phyloP scores from a whole-genome alignment of 2,329 filamentous ascomycete genomes.

The Penicillium verrucosum region DNA sequence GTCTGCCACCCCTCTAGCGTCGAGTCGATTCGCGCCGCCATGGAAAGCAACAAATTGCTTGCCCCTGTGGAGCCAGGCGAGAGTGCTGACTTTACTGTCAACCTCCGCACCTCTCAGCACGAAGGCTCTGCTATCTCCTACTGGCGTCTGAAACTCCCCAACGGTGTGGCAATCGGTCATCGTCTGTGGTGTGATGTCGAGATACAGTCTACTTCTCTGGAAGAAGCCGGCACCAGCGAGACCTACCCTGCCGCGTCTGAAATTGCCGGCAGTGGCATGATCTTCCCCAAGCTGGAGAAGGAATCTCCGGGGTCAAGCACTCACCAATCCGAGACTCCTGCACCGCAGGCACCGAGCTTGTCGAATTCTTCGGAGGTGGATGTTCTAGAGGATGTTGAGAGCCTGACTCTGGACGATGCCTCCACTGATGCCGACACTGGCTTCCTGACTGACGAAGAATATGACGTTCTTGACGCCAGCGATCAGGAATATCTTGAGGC shows the following conservation, averaged over 20 bases:
- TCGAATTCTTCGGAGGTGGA: conserved; percentile 50
- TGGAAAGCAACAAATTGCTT: conserved; percentile 75
- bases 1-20: conserved; percentile 74
- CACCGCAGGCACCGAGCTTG: conserved; percentile 35
- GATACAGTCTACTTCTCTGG: conserved; percentile 47
- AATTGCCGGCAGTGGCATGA: conserved; percentile 67
- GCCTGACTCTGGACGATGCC: conserved; percentile 51
- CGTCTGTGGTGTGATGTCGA: conserved; percentile 92
- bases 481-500: conserved; percentile 74
- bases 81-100: conserved; percentile 75
- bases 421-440: conserved; percentile 59
- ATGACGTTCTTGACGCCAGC: conserved; percentile 92
- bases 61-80: conserved; percentile 68
- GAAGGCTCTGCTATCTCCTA: conserved; percentile 84
- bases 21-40: conserved; percentile 70
- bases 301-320: conserved; percentile 81
- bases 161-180: conserved; percentile 82
- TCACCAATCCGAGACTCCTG: conserved; percentile 53
- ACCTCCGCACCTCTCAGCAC: conserved; percentile 75
- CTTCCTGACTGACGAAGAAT: conserved; percentile 96
- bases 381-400: conserved; percentile 55
- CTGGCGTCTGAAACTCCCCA: conserved; percentile 84
- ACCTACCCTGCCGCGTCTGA: conserved; percentile 33
- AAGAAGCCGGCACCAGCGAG: conserved; percentile 12
- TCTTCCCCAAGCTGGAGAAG: conserved; percentile 94